Conservation (phyloP, 352 stramenopile genomes). For the Phytophthora melonis region DNA sequence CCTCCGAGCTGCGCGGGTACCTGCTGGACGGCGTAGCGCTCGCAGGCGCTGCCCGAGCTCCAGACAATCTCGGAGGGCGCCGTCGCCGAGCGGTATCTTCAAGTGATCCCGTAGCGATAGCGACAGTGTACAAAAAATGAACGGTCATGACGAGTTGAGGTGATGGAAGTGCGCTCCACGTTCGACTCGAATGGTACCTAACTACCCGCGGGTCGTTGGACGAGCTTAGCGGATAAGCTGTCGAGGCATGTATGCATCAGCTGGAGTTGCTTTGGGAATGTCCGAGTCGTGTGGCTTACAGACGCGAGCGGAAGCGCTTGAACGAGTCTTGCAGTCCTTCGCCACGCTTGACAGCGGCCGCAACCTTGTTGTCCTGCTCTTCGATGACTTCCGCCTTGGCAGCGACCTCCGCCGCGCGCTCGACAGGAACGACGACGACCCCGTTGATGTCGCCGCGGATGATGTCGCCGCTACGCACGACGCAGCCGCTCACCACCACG, state of each 20-base stretch:
- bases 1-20: constrained; percentile 34
- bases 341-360: constrained; percentile 75
- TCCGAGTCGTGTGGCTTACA: constrained; percentile 8
- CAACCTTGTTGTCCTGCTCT: constrained; percentile 85
- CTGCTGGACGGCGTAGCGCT: constrained; percentile 34
- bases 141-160: not conserved
- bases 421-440: constrained; percentile 77
- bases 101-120: constrained; percentile 17
- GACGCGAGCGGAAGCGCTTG: constrained; percentile 74
- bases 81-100: constrained; percentile 38
- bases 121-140: not conserved
- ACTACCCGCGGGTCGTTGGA: not conserved
- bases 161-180: not conserved
- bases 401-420: constrained; percentile 74
- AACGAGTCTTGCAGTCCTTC: constrained; percentile 74
- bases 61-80: constrained; percentile 32
- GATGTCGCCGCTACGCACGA: constrained; percentile 80
- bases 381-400: constrained; percentile 80
- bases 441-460: constrained; percentile 84
- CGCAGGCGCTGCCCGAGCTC: constrained; percentile 33
- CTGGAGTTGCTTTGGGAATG: not conserved
- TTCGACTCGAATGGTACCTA: not conserved
- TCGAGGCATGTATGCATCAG: too few species aligned
- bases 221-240: too few species aligned
- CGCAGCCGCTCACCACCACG: constrained; percentile 74